phyloP scores from a whole-genome alignment of 306 rosid genomes.

The Crataegus laevigata region DNA sequence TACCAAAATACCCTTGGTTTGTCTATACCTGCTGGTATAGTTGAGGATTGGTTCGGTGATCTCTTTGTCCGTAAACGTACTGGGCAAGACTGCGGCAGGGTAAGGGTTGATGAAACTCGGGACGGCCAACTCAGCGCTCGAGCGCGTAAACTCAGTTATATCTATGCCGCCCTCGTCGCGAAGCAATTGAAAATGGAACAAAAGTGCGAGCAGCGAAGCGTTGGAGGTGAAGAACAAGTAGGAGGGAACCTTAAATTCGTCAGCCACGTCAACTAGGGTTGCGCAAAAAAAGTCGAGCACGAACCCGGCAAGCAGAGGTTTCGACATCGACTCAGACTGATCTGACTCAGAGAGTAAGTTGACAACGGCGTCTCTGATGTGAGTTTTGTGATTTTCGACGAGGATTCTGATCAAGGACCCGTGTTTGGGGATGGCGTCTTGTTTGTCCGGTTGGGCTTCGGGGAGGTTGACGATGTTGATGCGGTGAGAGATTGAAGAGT shows the following conservation, averaged over 20 bases:
- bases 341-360: background rate
- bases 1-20: conserved; percentile 35
- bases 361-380: conserved; percentile 3
- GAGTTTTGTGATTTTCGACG: background rate
- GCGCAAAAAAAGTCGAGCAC: conserved; percentile 18
- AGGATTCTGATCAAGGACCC: background rate
- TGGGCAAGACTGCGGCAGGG: conserved; percentile 13
- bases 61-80: background rate
- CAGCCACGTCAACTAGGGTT: conserved; percentile 17
- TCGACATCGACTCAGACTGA: background rate
- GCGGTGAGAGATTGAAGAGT: background rate
- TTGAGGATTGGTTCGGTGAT: background rate
- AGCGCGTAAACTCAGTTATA: background rate
- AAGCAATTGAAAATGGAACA: conserved; percentile 14
- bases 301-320: conserved; percentile 10
- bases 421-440: background rate
- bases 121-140: background rate
- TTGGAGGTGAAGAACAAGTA: conserved; percentile 9
- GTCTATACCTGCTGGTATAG: background rate
- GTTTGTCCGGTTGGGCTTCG: background rate
- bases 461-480: conserved; percentile 21
- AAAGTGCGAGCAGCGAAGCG: conserved; percentile 8
- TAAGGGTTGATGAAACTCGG: conserved; percentile 14
- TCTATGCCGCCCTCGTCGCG: background rate
- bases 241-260: conserved; percentile 21